These are phyloP conservation scores for Platanthera guangdongensis DNA, from an alignment of 106 monocot species.

Conservation along the genomic window DNA sequence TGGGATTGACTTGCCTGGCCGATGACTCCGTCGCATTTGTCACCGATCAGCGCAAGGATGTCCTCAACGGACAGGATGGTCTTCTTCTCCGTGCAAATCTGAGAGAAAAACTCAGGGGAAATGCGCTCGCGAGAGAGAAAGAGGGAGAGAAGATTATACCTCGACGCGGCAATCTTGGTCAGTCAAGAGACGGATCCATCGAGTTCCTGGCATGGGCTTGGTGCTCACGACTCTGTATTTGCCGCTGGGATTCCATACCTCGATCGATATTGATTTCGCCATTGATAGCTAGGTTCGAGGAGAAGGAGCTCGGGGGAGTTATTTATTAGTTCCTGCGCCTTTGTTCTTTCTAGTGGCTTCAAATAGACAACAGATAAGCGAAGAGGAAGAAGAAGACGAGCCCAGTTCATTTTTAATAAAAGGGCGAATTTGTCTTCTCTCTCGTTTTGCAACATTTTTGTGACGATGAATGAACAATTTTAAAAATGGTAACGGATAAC, in stretches of 20 bases:
- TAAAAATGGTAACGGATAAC: constrained; percentile 9
- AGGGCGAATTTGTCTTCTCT: too few relatives aligned
- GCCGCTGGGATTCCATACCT: constrained; percentile 95
- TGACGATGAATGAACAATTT: not conserved
- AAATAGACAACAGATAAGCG: constrained; percentile 11
- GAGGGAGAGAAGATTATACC: constrained; percentile 14
- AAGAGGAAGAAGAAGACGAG: not conserved
- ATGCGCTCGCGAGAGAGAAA: not conserved
- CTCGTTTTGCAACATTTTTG: not conserved
- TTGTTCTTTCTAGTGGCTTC: not conserved
- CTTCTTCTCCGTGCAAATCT: constrained; percentile 98
- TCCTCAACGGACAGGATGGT: constrained; percentile 93
- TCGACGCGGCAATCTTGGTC: constrained; percentile 96
- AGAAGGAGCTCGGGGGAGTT: not conserved
- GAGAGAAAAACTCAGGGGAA: not conserved
- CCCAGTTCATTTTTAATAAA: too few relatives aligned
- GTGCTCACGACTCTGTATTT: constrained; percentile 96
- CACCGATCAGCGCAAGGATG: constrained; percentile 86
- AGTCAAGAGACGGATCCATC: constrained; percentile 88
- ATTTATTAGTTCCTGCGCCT: not conserved
- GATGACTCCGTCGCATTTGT: constrained; percentile 86
- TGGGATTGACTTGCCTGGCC: constrained; percentile 46
- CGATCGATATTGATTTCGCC: constrained; percentile 86
- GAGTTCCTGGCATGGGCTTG: constrained; percentile 97
- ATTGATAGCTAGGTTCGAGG: not conserved